Conservation (phyloP, 192 early-diverging fungal species). For the Ambispora gerdemannii region DNA sequence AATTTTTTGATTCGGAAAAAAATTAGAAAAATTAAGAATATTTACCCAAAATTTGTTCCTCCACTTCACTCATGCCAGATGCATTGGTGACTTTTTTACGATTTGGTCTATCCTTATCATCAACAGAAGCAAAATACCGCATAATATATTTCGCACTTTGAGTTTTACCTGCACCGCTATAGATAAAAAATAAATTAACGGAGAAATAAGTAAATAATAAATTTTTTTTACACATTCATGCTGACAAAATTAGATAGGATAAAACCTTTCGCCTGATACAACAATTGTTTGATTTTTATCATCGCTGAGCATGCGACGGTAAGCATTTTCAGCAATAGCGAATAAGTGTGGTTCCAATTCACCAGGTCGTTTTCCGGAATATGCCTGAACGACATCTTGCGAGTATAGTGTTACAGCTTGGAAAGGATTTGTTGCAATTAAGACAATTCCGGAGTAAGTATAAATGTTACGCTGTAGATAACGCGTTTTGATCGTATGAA, state of each 20-base stretch:
- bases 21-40: not conserved
- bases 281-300: constrained; percentile 96
- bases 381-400: constrained; percentile 88
- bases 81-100: constrained; percentile 41
- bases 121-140: constrained; percentile 89
- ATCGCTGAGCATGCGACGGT: constrained; percentile 91
- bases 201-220: constrained; percentile 15
- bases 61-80: constrained; percentile 64
- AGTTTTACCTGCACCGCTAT: constrained; percentile 93
- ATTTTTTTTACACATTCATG: not conserved
- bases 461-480: constrained; percentile 95
- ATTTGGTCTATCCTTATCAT: constrained; percentile 59
- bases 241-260: constrained; percentile 3
- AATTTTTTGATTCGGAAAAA: not conserved
- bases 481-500: constrained; percentile 87
- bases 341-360: constrained; percentile 98
- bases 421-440: constrained; percentile 98
- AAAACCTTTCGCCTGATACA: constrained; percentile 86
- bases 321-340: constrained; percentile 97
- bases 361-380: constrained; percentile 88
- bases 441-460: constrained; percentile 97
- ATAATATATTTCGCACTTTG: constrained; percentile 96
- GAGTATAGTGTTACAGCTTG: constrained; percentile 81
- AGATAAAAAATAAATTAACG: not conserved
- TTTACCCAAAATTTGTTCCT: constrained; percentile 74